phyloP scores from a whole-genome alignment of 2,329 filamentous ascomycete species.

The Fusarium multiceps region DNA sequence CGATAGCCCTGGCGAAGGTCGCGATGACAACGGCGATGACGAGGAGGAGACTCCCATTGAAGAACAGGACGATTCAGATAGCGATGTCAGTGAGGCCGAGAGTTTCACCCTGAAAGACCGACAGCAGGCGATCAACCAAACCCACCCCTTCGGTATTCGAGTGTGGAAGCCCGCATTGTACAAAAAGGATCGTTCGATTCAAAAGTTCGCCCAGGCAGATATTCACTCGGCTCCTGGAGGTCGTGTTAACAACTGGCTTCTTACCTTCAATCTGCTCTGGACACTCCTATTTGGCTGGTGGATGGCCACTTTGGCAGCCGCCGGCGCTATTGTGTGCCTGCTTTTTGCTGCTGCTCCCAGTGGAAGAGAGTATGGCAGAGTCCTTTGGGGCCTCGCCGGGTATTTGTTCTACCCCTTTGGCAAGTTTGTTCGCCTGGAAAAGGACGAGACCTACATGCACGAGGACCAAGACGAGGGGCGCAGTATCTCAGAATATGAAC shows the following conservation, averaged over 20 bases:
- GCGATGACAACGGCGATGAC: conserved; percentile 50
- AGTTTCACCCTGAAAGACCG: conserved; percentile 98
- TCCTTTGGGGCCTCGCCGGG: conserved; percentile 83
- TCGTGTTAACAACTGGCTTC: conserved; percentile 83
- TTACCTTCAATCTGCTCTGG: conserved; percentile 92
- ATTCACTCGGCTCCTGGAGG: conserved; percentile 95
- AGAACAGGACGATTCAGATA: conserved; percentile 71
- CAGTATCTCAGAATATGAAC: conserved; percentile 98
- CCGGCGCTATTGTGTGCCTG: conserved; percentile 82
- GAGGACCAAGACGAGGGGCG: conserved; percentile 96
- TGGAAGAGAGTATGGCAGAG: conserved; percentile 84
- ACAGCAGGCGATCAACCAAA: conserved; percentile 98
- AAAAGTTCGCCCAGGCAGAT: conserved; percentile 94
- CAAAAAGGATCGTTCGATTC: conserved; percentile 96
- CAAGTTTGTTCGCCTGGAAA: conserved; percentile 91
- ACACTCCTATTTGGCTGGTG: conserved; percentile 95
- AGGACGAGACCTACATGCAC: conserved; percentile 92
- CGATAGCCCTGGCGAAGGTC: conserved; percentile 46
- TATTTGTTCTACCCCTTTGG: conserved; percentile 98
- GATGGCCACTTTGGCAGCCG: conserved; percentile 80
- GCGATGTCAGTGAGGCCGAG: conserved; percentile 87
- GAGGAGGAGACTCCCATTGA: conserved; percentile 56
- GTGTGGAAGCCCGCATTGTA: conserved; percentile 99
- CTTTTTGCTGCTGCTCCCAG: conserved; percentile 82
- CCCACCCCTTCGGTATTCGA: conserved; percentile 97